These are phyloP conservation scores for Termitomyces sp. DNA, from an alignment of 768 basidiomycete species.

Conservation along the genomic window DNA sequence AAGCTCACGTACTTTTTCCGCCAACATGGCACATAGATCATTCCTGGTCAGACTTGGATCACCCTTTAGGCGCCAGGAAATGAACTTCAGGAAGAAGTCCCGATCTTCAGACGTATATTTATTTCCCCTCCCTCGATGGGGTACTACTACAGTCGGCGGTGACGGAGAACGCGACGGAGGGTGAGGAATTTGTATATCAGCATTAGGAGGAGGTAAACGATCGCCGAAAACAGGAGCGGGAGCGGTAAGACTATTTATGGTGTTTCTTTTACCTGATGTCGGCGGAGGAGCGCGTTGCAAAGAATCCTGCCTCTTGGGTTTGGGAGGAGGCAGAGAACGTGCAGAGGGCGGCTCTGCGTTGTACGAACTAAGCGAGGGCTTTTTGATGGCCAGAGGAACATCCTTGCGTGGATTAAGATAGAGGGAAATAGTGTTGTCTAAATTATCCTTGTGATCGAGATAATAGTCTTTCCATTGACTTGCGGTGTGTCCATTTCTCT, in stretches of 20 bases:
- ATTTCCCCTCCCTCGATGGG: constrained; percentile 45
- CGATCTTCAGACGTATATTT: constrained; percentile 67
- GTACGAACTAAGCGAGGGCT: constrained; percentile 35
- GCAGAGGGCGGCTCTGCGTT: constrained; percentile 28
- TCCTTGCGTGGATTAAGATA: constrained; percentile 24
- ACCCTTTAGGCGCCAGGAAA: constrained; percentile 55
- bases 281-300: constrained; percentile 20
- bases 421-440: constrained; percentile 45
- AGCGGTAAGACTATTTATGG: constrained; percentile 60
- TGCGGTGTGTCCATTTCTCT: constrained; percentile 51
- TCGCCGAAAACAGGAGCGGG: constrained; percentile 43
- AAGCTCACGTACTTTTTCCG: constrained; percentile 44
- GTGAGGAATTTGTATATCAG: constrained; percentile 54
- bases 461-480: constrained; percentile 82
- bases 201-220: constrained; percentile 57
- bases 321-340: constrained; percentile 15
- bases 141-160: constrained; percentile 53
- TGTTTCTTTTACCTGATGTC: constrained; percentile 36
- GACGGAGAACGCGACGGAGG: constrained; percentile 70
- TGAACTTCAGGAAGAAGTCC: constrained; percentile 62
- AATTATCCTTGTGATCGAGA: constrained; percentile 60
- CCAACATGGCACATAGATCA: constrained; percentile 51
- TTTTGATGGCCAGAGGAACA: constrained; percentile 33
- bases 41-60: constrained; percentile 50
- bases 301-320: constrained; percentile 22